Conservation (phyloP, 1,284 basidiomycete genomes). For the Malassezia nana region DNA sequence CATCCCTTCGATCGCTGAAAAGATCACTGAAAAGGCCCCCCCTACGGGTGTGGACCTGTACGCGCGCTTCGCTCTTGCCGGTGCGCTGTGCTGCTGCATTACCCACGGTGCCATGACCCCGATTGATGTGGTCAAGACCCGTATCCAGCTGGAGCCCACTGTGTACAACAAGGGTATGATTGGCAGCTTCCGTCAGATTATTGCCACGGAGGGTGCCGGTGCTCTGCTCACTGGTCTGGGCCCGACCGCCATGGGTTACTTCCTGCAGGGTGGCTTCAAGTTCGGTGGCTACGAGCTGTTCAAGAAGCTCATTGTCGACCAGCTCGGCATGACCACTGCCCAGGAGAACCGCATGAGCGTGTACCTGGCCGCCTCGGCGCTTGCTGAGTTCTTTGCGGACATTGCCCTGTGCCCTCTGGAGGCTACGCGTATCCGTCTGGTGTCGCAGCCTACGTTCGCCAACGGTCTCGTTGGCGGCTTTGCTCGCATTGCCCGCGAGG, state of each 20-base stretch:
- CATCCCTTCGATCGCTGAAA: slow-evolving; percentile 33
- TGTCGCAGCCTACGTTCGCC: slow-evolving; percentile 46
- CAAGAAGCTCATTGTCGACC: slow-evolving; percentile 45
- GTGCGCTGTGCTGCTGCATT: slow-evolving; percentile 76
- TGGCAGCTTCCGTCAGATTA: slow-evolving; percentile 45
- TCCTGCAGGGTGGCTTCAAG: slow-evolving; percentile 48
- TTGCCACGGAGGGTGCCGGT: slow-evolving; percentile 42
- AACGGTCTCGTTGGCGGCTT: slow-evolving; percentile 46
- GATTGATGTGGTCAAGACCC: slow-evolving; percentile 61
- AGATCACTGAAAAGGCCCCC: slow-evolving; percentile 1
- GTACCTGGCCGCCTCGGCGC: slow-evolving; percentile 45
- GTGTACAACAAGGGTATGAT: slow-evolving; percentile 54
- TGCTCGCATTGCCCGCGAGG: slow-evolving; percentile 39
- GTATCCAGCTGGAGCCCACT: slow-evolving; percentile 75
- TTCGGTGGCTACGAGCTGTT: slow-evolving; percentile 48
- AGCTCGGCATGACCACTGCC: slow-evolving; percentile 43
- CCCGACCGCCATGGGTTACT: slow-evolving; percentile 46
- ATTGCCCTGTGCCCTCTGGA: slow-evolving; percentile 48
- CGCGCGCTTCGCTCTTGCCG: slow-evolving; percentile 61
- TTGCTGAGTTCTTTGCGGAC: slow-evolving; percentile 48
- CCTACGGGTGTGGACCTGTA: slow-evolving; percentile 47
- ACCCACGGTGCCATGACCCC: slow-evolving; percentile 62
- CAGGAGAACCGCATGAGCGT: slow-evolving; percentile 43
- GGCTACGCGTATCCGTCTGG: slow-evolving; percentile 48
- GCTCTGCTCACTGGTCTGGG: slow-evolving; percentile 47